Evolutionary conservation across 306 rosid species (phyloP), one percentile per base, ranked within the genome.

Genomic region (Citrullus amarus): DNA sequence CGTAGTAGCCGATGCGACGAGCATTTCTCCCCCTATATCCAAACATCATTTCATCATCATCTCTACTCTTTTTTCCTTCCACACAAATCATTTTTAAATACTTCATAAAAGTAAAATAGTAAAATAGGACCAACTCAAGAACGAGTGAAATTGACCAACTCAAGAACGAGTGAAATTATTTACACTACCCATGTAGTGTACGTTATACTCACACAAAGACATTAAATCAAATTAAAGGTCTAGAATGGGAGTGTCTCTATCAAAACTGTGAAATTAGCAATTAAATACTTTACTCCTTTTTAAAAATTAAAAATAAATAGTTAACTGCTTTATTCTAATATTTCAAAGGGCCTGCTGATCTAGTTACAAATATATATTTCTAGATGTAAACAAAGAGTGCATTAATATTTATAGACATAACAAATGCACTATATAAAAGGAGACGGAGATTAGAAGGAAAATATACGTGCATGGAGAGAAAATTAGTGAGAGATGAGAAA

Each of bases 1-100:
- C 97, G 90, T 80, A 95, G 98, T 87, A 95, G 86, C 55, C 97
- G 96, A 84, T 89, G 88, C 17, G 96, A 79, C 53, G 93, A 91
- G 85, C 66, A 57, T 89, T 87, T 92, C 87, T 95, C 98, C n/a
- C 98, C 98, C 98, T 95, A 82, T 65, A 80, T 66, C 51, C 63
- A 75, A n/a, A 63, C 44, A 34, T 63, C 25, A 63, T 12, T 3
- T 17, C 20, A 71, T 66, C 8, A 8, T 63, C 43, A 32, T 62
- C 69, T 8, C 1, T 62, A 34, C 48, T 17, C 15, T 8, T 62
- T 36, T 66, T 66, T 18, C 72, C 72, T 36, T 36, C 18, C 72
- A 65, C 3, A 65, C 28, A 65, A 58, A 58, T 62, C 43, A 63
- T 9, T 65, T 38, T 66, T 17, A 3, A 38, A 9, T 7, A 66